phyloP scores from a whole-genome alignment of 768 basidiomycete genomes.

The Pisolithus marmoratus region DNA sequence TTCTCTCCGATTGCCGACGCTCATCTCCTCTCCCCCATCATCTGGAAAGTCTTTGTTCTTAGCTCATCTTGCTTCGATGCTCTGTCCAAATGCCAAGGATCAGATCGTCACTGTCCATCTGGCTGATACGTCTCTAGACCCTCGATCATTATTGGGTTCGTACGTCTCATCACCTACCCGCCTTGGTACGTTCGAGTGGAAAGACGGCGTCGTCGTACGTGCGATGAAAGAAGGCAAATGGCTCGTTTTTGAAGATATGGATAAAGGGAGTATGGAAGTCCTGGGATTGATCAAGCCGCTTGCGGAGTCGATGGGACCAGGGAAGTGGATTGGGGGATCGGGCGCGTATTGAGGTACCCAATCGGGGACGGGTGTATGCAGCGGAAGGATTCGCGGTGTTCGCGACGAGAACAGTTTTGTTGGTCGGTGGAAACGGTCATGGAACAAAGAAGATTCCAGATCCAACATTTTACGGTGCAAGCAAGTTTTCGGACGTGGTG shows the following conservation, averaged over 20 bases:
- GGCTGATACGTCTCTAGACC: conserved; percentile 92
- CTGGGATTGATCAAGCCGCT: conserved; percentile 83
- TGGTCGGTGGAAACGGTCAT: conserved; percentile 34
- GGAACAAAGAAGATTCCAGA: conserved; percentile 34
- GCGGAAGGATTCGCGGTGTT: conserved; percentile 81
- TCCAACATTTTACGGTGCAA: conserved; percentile 76
- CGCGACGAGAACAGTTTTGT: conserved; percentile 70
- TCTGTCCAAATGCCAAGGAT: conserved; percentile 56
- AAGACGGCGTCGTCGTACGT: conserved; percentile 86
- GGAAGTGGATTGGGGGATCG: conserved; percentile 73
- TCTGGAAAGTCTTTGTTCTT: conserved; percentile 84
- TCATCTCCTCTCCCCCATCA: conserved; percentile 82
- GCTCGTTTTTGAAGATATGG: conserved; percentile 91
- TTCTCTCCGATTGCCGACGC: conserved; percentile 66
- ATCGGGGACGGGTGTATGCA: conserved; percentile 68
- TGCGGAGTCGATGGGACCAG: conserved; percentile 61
- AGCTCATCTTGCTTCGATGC: conserved; percentile 61
- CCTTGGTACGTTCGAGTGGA: conserved; percentile 93
- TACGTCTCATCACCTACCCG: conserved; percentile 81
- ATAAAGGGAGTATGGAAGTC: conserved; percentile 85
- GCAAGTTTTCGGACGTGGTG: conserved; percentile 73
- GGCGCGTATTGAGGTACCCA: conserved; percentile 66
- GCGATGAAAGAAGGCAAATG: conserved; percentile 88
- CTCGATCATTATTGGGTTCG: conserved; percentile 87
- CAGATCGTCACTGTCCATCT: conserved; percentile 85